Base-by-base conservation (phyloP, 139 green algal species). In the Yamagishiella unicocca region DNA sequence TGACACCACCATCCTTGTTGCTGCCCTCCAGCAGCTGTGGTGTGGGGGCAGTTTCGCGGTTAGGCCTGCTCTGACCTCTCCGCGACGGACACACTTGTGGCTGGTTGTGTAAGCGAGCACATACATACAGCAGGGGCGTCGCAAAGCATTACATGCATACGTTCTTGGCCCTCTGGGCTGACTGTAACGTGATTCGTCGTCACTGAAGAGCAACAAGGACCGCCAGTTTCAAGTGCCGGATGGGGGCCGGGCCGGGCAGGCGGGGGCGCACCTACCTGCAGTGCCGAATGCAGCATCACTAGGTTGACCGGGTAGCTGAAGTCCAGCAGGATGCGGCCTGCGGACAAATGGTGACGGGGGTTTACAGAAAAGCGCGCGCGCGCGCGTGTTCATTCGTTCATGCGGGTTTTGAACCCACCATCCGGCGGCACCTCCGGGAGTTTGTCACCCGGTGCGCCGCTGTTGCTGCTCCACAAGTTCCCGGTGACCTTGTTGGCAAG, bases 361-460 rank as follows among this genome's bases (percentile, higher is more conserved):
- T 58, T 58, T 58, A 58, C 12, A 58, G 12, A 58, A 25, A 58
- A 17, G 12, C 12, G 50, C 50, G 17, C 17, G 50, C 50, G 12
- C 50, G 12, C 17, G 12, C 50, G 17, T 58, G 50, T 58, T 58
- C 50, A 58, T 17, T 25, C 50, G 12, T 12, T 12, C 50, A 58
- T 17, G 50, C 50, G 50, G 9, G 2, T 25, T 3, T 37, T 9
- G 17, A 9, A 37, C 90, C 31, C 83, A 92, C 92, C 93, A 54
- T 93, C 93, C 4, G 89, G 87, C 0, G 92, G 91, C 53, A 94
- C 82, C 71, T 95, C 93, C 29, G 90, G 90, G 83, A 92, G 76
- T 46, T 77, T 58, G 29, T 94, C 92, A 33, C 86, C 79, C 0
- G 82, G 35, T 8, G 84, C 7, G 25, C 24, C 88, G 4, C 73